Evolutionary conservation across 2,329 filamentous ascomycete species (phyloP).

Genomic region (Trichoderma gracile): DNA sequence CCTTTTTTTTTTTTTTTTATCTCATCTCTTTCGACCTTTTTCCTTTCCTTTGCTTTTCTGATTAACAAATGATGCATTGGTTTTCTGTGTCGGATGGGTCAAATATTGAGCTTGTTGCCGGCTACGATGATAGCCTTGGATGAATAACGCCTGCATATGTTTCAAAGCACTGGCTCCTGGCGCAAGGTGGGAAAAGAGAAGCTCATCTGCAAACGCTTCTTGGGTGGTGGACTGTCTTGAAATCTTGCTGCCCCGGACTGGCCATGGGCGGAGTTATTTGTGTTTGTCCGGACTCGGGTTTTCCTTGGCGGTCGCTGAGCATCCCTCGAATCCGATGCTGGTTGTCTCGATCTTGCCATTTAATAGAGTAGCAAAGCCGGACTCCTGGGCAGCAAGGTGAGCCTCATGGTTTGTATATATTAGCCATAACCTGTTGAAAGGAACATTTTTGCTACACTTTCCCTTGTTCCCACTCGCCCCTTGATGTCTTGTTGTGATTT

Average conservation of each 20-base stretch:
- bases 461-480: background rate
- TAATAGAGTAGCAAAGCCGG: constrained; percentile 39
- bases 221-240: constrained; percentile 30
- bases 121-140: constrained; percentile 35
- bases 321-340: constrained; percentile 28
- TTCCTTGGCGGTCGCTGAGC: constrained; percentile 28
- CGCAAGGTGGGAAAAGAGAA: constrained; percentile 38
- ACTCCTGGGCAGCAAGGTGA: constrained; percentile 57
- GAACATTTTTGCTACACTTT: constrained; percentile 10
- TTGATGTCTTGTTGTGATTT: background rate
- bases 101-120: constrained; percentile 28
- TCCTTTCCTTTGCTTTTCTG: constrained; percentile 7
- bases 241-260: constrained; percentile 41
- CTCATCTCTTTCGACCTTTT: constrained; percentile 11
- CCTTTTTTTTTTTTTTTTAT: background rate
- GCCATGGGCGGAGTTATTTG: constrained; percentile 35
- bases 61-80: constrained; percentile 19
- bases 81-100: constrained; percentile 33
- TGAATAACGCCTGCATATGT: constrained; percentile 40
- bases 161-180: constrained; percentile 32
- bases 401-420: constrained; percentile 56
- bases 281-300: constrained; percentile 36
- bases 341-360: constrained; percentile 27
- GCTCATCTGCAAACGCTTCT: constrained; percentile 29
- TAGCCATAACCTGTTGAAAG: constrained; percentile 38